Conservation (phyloP, 2,329 filamentous ascomycete species). For the Trichoderma sp. region DNA sequence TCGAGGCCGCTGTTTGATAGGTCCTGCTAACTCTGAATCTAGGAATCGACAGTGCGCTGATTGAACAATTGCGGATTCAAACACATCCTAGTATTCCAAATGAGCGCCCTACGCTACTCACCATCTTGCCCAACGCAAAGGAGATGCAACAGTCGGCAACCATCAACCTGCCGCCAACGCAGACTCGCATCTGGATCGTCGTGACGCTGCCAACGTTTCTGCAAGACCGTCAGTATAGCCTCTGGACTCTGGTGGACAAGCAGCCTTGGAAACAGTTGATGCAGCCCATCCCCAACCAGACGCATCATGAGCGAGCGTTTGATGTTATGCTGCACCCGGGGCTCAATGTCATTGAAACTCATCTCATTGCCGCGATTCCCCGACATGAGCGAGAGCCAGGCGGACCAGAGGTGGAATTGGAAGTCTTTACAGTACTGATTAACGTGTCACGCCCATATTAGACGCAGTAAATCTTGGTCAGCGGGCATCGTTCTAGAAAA, state of each 20-base stretch:
- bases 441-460: constrained; percentile 49
- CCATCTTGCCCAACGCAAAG: constrained; percentile 62
- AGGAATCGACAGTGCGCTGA: constrained; percentile 61
- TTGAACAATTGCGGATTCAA: constrained; percentile 63
- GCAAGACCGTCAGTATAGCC: constrained; percentile 67
- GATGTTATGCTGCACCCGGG: constrained; percentile 70
- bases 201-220: constrained; percentile 63
- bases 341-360: constrained; percentile 75
- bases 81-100: constrained; percentile 66
- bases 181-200: constrained; percentile 69
- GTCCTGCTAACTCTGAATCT: constrained; percentile 26
- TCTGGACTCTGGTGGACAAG: constrained; percentile 71
- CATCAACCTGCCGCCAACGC: constrained; percentile 63
- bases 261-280: constrained; percentile 53
- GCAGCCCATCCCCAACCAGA: constrained; percentile 54
- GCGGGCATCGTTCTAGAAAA: not conserved
- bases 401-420: constrained; percentile 68
- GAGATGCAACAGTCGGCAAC: constrained; percentile 71
- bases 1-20: not conserved
- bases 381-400: constrained; percentile 55
- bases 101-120: constrained; percentile 60
- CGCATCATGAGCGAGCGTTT: constrained; percentile 64
- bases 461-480: not conserved
- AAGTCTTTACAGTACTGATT: constrained; percentile 73
- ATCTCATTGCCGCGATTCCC: constrained; percentile 69